Evolutionary conservation across 352 stramenopile genomes (phyloP), one percentile per base, ranked within the genome.

Genomic region (Phytophthora colocasiae): DNA sequence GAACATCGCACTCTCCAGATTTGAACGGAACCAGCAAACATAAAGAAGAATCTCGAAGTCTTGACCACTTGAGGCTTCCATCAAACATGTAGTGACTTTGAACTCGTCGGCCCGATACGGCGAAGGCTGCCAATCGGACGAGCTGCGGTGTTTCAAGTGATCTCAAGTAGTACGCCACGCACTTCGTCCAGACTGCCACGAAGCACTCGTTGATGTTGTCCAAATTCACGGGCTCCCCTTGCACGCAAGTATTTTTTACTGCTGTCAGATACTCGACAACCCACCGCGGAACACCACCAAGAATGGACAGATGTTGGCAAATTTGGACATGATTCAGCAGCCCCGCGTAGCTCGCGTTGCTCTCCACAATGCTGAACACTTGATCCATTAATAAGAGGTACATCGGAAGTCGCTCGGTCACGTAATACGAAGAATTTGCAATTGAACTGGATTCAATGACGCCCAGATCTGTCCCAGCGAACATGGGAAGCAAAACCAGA

Each of bases 291-390:
- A 69, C 53, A 40, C 61, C 61, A 22, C 46, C 38, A 58, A 58
- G 31, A 63, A 3, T 2, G 22, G 54, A 43, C 27, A 69, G 50
- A 43, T 69, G 3, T 4, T 36, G 34, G 4, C 52, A 26, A 57
- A 69, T 26, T 27, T 27, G 10, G 2, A 14, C 8, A 17, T 38
- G 14, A 19, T 10, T 3, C 27, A 66, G 29, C 0, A 53, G 19
- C 9, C 19, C 6, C n/a, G 29, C 29, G 59, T 41, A 66, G 40
- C 22, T 22, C n/a, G 40, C 9, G 38, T 72, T 58, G 39, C 24
- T 56, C 10, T 63, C 48, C 22, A 73, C 56, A 66, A 75, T 62
- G 31, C 24, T 63, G 55, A 71, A 69, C 38, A 78, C 46, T 70
- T 76, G 27, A 63, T 65, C 36, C 55, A 75, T 34, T 31, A 62